phyloP scores from a whole-genome alignment of 805 yeast genomes.

The Tetrapisispora namnaoensis region DNA sequence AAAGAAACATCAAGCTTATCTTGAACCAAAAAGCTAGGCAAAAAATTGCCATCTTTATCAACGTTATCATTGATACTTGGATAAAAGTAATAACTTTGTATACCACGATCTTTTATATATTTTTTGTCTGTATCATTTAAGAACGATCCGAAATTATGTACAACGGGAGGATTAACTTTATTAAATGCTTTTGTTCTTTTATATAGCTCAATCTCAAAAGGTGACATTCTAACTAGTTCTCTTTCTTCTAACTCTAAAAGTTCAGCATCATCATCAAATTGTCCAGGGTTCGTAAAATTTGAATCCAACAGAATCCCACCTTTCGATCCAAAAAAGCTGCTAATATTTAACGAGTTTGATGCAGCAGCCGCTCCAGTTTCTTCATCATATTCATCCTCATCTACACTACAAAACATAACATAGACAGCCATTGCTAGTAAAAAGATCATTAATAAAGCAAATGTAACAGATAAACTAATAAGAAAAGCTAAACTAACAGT shows the following conservation, averaged over 20 bases:
- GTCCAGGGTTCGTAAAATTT: constrained; percentile 22
- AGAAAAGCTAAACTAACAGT: constrained; percentile 27
- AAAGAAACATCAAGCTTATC: constrained; percentile 28
- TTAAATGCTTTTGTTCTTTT: constrained; percentile 26
- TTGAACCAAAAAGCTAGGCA: constrained; percentile 28
- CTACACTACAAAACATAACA: constrained; percentile 27
- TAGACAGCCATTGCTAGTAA: constrained; percentile 25
- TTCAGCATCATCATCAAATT: constrained; percentile 21
- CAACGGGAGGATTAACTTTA: constrained; percentile 22
- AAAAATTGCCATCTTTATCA: constrained; percentile 23
- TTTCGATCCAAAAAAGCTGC: constrained; percentile 20
- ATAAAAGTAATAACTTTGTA: constrained; percentile 27
- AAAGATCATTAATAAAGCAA: constrained; percentile 26
- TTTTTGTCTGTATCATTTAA: constrained; percentile 19
- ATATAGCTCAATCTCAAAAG: constrained; percentile 25
- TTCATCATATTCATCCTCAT: constrained; percentile 28
- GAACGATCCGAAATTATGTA: constrained; percentile 25
- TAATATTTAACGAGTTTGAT: constrained; percentile 9
- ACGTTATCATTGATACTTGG: constrained; percentile 30
- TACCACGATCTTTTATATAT: constrained; percentile 28
- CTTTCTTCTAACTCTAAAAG: constrained; percentile 17
- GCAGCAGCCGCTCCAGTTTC: constrained; percentile 13
- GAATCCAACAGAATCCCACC: constrained; percentile 23
- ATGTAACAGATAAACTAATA: constrained; percentile 28
- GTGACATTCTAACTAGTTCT: constrained; percentile 25